Evolutionary conservation across 1,284 basidiomycete genomes (phyloP).

Genomic region (Pseudozyma thailandica): DNA sequence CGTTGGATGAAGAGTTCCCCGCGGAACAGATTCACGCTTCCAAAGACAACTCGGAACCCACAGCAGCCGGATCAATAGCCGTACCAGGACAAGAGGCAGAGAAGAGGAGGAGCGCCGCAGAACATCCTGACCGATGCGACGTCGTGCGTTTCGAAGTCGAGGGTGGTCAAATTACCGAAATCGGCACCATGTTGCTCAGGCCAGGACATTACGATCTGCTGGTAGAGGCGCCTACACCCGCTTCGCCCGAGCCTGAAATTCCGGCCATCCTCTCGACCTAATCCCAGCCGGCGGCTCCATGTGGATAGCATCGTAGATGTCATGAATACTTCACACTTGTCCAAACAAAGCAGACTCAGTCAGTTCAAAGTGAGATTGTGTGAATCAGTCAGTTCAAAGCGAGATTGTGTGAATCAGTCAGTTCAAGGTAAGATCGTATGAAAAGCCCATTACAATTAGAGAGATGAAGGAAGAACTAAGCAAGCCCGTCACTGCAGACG

Average conservation of each 20-base stretch:
- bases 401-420: too few species aligned
- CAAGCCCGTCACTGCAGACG: too few species aligned
- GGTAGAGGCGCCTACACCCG: conserved; percentile 47
- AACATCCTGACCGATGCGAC: conserved; percentile 50
- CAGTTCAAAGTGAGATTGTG: too few species aligned
- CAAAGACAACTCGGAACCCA: neutral
- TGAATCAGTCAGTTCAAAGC: too few species aligned
- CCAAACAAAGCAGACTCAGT: too few species aligned
- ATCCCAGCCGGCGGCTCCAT: too few species aligned
- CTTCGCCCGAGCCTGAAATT: conserved; percentile 51
- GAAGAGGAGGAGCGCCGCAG: conserved; percentile 11
- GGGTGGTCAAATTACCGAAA: conserved; percentile 55
- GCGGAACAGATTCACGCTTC: conserved; percentile 17
- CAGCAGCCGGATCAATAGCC: conserved; percentile 24
- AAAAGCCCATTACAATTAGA: conserved; percentile 16
- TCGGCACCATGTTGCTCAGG: conserved; percentile 50
- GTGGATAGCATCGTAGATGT: too few species aligned
- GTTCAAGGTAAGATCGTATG: neutral
- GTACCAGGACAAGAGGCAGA: conserved; percentile 37
- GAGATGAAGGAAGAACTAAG: neutral
- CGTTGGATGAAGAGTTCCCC: conserved; percentile 35
- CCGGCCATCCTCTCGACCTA: conserved; percentile 27
- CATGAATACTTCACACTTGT: too few species aligned
- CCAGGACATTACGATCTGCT: conserved; percentile 60
- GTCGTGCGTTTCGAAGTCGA: conserved; percentile 59